phyloP scores from a whole-genome alignment of 768 basidiomycete species.

The Boletus insuetus region DNA sequence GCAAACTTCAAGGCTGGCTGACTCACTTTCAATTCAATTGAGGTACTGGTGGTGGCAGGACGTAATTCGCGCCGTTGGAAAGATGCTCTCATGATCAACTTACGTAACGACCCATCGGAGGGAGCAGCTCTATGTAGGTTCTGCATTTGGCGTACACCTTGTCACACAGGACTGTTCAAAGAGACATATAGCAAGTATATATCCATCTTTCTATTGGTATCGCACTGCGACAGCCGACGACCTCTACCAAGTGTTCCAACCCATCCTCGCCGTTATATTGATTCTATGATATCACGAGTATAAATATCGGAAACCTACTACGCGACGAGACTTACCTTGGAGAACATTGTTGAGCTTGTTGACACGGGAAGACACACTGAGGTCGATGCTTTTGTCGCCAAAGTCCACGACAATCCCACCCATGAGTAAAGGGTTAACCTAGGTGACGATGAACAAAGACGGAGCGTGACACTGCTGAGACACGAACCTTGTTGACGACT shows the following conservation, averaged over 20 bases:
- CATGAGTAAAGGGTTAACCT: conserved; percentile 91
- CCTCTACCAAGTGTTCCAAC: neutral
- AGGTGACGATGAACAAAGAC: conserved; percentile 7
- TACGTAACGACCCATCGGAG: neutral
- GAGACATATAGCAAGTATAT: conserved; percentile 1
- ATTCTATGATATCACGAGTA: conserved; percentile 11
- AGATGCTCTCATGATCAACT: neutral
- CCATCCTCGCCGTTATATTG: conserved; percentile 18
- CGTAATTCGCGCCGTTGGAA: no score
- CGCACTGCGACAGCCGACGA: neutral
- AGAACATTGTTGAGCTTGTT: conserved; percentile 91
- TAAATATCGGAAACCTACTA: conserved; percentile 11
- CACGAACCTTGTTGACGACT: conserved; percentile 82
- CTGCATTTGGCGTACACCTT: no score
- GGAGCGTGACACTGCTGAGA: neutral
- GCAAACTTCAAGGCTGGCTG: no score
- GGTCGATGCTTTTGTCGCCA: conserved; percentile 96
- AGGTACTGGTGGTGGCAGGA: no score
- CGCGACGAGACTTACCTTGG: conserved; percentile 54
- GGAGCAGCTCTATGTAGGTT: no score
- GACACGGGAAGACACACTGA: conserved; percentile 90
- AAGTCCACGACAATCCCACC: conserved; percentile 96
- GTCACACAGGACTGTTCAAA: neutral
- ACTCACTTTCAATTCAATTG: no score
- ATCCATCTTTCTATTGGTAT: conserved; percentile 14